Percentiles rank a stretch among this genome's conserved stretches.
Conservation (phyloP, 2,329 filamentous ascomycete species). For the Colletotrichum limetticola region DNA sequence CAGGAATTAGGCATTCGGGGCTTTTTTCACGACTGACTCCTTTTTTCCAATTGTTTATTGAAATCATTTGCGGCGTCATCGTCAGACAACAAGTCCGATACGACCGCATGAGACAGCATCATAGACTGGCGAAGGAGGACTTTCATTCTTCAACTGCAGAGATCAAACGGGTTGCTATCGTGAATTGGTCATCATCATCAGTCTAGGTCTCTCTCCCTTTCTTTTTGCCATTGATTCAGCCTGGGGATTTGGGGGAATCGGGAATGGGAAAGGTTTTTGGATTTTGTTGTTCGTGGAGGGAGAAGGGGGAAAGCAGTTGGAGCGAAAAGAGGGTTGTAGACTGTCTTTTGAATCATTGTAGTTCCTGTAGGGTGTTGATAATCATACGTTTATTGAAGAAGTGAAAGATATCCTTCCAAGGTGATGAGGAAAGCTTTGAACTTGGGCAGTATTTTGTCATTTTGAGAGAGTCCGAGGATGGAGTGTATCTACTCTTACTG, state of each 20-base stretch:
- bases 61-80: not conserved
- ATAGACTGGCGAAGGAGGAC: constrained; percentile 37
- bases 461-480: too few relatives aligned
- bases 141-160: not conserved
- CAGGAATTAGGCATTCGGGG: not conserved
- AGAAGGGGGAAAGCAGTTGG: not conserved
- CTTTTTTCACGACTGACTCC: not conserved
- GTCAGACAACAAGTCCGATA: constrained; percentile 3
- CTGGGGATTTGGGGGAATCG: too few relatives aligned
- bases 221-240: not conserved
- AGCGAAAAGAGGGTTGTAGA: not conserved
- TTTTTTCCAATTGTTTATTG: not conserved
- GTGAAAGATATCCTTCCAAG: too few relatives aligned
- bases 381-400: too few relatives aligned
- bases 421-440: too few relatives aligned
- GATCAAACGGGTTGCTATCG: not conserved
- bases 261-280: not conserved
- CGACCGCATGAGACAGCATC: constrained; percentile 35
- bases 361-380: too few relatives aligned
- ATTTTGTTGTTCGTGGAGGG: not conserved
- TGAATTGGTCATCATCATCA: not conserved
- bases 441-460: too few relatives aligned
- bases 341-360: not conserved
- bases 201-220: not conserved
- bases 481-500: too few relatives aligned